Percentiles rank a stretch among this genome's conserved stretches.
Conservation (phyloP, 2,329 filamentous ascomycete genomes). For the Sclerotinia subarctica region DNA sequence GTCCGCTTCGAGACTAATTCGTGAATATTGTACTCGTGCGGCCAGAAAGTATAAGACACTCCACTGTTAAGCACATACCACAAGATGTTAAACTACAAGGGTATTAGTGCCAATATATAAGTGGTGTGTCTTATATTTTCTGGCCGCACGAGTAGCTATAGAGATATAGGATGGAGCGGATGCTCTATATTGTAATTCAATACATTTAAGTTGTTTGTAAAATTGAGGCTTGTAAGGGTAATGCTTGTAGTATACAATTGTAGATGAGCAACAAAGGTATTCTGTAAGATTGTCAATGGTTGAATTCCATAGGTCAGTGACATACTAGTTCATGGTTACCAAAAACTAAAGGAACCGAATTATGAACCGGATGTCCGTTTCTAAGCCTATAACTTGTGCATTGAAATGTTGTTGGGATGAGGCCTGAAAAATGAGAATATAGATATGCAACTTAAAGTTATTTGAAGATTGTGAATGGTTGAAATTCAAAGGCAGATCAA, state of each 20-base stretch:
- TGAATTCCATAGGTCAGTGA: background rate
- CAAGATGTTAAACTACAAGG: too few relatives aligned
- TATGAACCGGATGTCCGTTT: background rate
- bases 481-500: too few relatives aligned
- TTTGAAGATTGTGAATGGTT: background rate
- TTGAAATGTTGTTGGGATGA: background rate
- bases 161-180: too few relatives aligned
- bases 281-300: background rate
- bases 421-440: background rate
- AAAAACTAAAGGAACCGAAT: background rate
- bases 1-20: too few relatives aligned
- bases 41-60: too few relatives aligned
- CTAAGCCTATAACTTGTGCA: rapidly evolving
- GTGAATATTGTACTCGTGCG: too few relatives aligned
- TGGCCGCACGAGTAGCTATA: too few relatives aligned
- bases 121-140: too few relatives aligned
- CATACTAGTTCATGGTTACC: background rate
- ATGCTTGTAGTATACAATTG: background rate
- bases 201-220: too few relatives aligned
- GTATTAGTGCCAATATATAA: too few relatives aligned
- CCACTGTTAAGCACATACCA: too few relatives aligned
- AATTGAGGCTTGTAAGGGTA: background rate
- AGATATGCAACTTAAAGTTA: background rate
- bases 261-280: background rate
- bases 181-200: too few relatives aligned